Evolutionary conservation across 2,329 filamentous ascomycete species (phyloP), one percentile per base, ranked within the genome.

Genomic region (Fusarium nisikadoi): DNA sequence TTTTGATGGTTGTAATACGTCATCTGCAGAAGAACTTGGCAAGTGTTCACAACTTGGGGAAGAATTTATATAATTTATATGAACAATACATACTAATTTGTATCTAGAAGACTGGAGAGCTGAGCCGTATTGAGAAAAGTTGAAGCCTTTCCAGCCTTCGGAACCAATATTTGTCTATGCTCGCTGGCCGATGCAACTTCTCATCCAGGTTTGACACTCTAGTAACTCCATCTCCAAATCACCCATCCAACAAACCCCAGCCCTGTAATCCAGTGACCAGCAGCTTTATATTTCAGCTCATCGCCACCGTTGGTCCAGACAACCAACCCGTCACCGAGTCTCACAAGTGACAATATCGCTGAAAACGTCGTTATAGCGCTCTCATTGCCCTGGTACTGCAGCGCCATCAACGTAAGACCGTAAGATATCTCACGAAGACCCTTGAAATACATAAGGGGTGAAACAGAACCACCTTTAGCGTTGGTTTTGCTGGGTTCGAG

Each of bases 381-480:
- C 25, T 76, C 72, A 36, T 79, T 77, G 29, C 72, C 77, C 46
- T 80, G 79, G 20, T 63, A 64, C 54, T 81, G 78, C 20, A 82
- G 59, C 19, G 65, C 72, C 29, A 80, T 53, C 52, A 81, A 49
- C 1, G 74, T 59, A 4, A 78, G n/a, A 20, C 81, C 80, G 53
- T 79, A 81, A 5, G 72, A 76, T 7, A 81, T 46, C 62, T 82
- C 81, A 6, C 81, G 78, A 13, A 80, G 71, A 11, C 79, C 80
- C 57, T 82, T 81, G 63, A 81, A 76, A 53, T 80, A 80, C 66
- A 82, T 78, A 23, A 81, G 78, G 4, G 81, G 77, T 27, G 80
- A 82, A 12, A 66, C 36, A 13, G 38, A n/a, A 6, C 68, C 53
- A 0, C 10, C 16, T 2, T 17, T 19, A 8, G 17, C 20, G 13